Conservation (phyloP, 345 rosid genomes). For the Aquilaria malaccensis region DNA sequence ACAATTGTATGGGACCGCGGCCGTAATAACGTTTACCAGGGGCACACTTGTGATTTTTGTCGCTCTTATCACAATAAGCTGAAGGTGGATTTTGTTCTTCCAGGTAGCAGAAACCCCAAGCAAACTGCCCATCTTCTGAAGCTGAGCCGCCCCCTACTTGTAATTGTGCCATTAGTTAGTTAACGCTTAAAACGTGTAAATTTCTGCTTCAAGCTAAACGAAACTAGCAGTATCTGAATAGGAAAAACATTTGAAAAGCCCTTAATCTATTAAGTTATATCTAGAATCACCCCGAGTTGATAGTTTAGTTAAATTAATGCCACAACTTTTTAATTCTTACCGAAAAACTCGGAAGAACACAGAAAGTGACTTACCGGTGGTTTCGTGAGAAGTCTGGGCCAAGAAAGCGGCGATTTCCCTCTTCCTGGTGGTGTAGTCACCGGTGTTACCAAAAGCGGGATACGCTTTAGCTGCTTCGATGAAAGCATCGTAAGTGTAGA, state of each 20-base stretch:
- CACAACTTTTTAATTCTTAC: not conserved
- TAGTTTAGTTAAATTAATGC: not conserved
- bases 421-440: constrained; percentile 25
- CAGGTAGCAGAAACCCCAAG: constrained; percentile 61
- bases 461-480: constrained; percentile 45
- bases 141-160: constrained; percentile 37
- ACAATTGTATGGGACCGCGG: constrained; percentile 61
- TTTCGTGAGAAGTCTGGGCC: constrained; percentile 66
- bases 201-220: not conserved
- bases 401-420: constrained; percentile 64
- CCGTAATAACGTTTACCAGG: constrained; percentile 53
- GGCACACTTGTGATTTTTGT: constrained; percentile 45
- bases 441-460: constrained; percentile 39
- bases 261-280: not conserved
- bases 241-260: not conserved
- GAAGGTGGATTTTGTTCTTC: constrained; percentile 40
- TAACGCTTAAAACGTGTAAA: not conserved
- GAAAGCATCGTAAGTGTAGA: constrained; percentile 62
- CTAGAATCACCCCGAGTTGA: not conserved
- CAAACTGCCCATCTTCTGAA: constrained; percentile 60
- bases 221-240: not conserved
- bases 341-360: no score
- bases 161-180: not conserved
- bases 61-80: constrained; percentile 29
- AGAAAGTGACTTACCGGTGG: constrained; percentile 26